phyloP scores from a whole-genome alignment of 2,329 filamentous ascomycete species.

The Ophiostoma sp. region DNA sequence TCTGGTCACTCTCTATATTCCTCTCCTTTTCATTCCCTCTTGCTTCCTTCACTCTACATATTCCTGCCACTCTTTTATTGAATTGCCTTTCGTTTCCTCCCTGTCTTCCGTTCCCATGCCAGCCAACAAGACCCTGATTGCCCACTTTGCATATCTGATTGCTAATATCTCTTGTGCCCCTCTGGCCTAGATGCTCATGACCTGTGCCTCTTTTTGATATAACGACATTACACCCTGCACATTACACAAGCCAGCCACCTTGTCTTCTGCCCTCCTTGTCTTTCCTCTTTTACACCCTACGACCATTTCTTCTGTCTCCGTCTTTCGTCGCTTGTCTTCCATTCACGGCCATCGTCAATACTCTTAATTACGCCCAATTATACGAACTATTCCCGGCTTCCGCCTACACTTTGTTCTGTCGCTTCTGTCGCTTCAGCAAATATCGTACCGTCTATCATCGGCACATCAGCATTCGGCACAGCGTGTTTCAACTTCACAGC shows the following conservation, averaged over 20 bases:
- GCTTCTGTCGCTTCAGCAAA: not conserved
- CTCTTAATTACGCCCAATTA: not conserved
- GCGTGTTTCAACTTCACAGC: not conserved
- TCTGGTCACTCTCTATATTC: not conserved
- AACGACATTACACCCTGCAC: constrained; percentile 17
- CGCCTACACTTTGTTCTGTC: not conserved
- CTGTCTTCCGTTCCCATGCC: constrained; percentile 13
- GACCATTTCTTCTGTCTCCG: not conserved
- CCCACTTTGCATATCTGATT: constrained; percentile 16
- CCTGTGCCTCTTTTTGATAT: constrained; percentile 12
- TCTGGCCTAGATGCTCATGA: constrained; percentile 12
- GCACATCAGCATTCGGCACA: not conserved
- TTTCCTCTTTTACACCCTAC: not conserved
- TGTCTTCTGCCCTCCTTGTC: not conserved
- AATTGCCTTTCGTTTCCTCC: constrained; percentile 16
- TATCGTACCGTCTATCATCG: not conserved
- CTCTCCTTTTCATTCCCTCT: not conserved
- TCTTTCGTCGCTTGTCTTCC: constrained; percentile 1
- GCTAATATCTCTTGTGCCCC: not conserved
- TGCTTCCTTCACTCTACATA: not conserved
- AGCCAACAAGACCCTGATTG: constrained; percentile 15
- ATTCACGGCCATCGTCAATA: not conserved
- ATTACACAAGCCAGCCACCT: constrained; percentile 13
- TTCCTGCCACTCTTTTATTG: constrained; percentile 6
- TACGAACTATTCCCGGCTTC: not conserved